Percentiles rank a stretch among this genome's conserved stretches.
Conservation (phyloP, 192 early-diverging fungal genomes). For the Coemansia sp. region DNA sequence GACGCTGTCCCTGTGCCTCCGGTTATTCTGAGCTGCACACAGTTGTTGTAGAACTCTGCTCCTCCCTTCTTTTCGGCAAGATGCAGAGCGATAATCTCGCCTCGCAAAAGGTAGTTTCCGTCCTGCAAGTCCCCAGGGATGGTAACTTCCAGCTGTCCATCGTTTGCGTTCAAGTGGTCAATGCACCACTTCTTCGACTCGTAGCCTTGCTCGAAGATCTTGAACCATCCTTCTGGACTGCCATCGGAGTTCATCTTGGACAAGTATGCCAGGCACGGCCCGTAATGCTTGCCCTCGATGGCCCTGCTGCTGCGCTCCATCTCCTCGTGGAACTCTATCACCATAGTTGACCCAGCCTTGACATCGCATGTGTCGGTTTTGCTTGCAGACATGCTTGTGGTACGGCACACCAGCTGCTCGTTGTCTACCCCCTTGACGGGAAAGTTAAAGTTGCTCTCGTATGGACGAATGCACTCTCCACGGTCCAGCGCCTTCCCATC, state of each 20-base stretch:
- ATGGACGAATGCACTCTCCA: constrained; percentile 29
- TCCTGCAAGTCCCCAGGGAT: constrained; percentile 23
- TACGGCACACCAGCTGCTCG: constrained; percentile 23
- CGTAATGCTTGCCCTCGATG: constrained; percentile 17
- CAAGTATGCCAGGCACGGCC: constrained; percentile 31
- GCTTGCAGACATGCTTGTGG: constrained; percentile 4
- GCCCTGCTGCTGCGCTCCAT: background rate
- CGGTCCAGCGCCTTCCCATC: constrained; percentile 12
- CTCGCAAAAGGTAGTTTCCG: constrained; percentile 22
- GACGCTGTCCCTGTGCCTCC: constrained; percentile 13
- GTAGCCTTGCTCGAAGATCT: constrained; percentile 36
- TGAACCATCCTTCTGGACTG: constrained; percentile 21
- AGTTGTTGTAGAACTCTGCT: constrained; percentile 27
- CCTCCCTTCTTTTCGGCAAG: constrained; percentile 2
- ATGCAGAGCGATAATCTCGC: constrained; percentile 30
- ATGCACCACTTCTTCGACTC: constrained; percentile 33
- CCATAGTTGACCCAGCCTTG: constrained; percentile 18
- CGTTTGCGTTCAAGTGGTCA: constrained; percentile 15
- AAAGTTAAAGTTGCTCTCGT: constrained; percentile 15
- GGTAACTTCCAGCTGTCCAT: constrained; percentile 24
- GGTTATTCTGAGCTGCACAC: constrained; percentile 8
- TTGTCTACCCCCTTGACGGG: constrained; percentile 19
- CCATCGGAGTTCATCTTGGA: constrained; percentile 15
- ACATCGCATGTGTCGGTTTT: constrained; percentile 12
- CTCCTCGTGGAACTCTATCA: constrained; percentile 20